Evolutionary conservation across 1,284 basidiomycete genomes (phyloP).

Genomic region (Lentinus polychrous): DNA sequence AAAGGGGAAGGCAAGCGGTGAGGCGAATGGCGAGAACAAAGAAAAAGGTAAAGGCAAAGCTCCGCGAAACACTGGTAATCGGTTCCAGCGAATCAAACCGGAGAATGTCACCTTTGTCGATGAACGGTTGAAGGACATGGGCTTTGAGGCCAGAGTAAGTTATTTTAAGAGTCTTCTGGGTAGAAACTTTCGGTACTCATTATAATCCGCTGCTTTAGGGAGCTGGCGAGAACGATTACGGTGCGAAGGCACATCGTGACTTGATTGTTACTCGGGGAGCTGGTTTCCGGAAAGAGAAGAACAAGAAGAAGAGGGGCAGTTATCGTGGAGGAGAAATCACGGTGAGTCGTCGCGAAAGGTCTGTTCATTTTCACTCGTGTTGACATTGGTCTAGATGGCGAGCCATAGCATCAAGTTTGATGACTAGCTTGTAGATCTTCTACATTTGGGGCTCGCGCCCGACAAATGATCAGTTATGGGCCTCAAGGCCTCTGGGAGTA

Average conservation of each 20-base stretch:
- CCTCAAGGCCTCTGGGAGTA: no score
- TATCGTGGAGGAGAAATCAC: conserved; percentile 92
- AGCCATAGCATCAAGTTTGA: conserved; percentile 84
- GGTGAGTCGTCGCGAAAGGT: conserved; percentile 34
- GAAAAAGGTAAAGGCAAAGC: conserved; percentile 26
- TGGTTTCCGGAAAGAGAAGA: conserved; percentile 97
- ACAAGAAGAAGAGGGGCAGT: conserved; percentile 97
- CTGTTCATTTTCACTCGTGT: conserved; percentile 1
- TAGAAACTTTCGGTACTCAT: conserved; percentile 7
- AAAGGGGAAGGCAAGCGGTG: background rate
- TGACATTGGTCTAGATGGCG: conserved; percentile 46
- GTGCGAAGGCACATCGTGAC: conserved; percentile 79
- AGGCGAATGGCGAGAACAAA: conserved; percentile 14
- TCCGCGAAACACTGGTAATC: conserved; percentile 41
- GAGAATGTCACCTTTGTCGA: conserved; percentile 54
- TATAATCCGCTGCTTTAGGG: conserved; percentile 34
- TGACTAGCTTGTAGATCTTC: conserved; percentile 22
- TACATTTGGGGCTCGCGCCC: background rate
- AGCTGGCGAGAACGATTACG: conserved; percentile 74
- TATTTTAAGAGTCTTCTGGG: conserved; percentile 3
- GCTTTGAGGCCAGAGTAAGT: conserved; percentile 75
- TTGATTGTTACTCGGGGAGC: conserved; percentile 90
- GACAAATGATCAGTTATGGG: no score
- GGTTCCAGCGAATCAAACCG: conserved; percentile 82
- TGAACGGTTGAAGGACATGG: conserved; percentile 69